phyloP scores from a whole-genome alignment of 208 protist species.

The Leishmania lainsoni region DNA sequence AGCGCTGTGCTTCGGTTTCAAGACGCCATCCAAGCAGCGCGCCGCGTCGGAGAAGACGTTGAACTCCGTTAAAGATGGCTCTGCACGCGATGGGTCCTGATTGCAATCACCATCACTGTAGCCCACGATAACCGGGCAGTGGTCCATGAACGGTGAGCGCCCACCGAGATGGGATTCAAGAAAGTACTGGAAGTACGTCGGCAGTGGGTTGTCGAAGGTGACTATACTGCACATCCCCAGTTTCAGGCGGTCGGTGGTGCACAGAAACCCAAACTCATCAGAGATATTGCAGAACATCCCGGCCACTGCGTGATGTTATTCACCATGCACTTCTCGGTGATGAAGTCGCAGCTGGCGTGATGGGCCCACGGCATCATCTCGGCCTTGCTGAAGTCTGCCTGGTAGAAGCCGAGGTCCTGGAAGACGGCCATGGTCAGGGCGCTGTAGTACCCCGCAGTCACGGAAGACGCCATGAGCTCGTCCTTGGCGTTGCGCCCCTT shows the following conservation, averaged over 20 bases:
- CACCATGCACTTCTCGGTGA: constrained; percentile 45
- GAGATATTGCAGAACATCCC: constrained; percentile 50
- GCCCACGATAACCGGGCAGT: constrained; percentile 43
- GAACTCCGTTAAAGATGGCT: neutral
- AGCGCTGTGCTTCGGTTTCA: neutral
- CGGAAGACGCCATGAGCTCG: constrained; percentile 78
- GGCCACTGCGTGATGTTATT: constrained; percentile 37
- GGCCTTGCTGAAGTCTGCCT: constrained; percentile 60
- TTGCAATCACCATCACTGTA: constrained; percentile 28
- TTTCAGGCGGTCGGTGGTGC: constrained; percentile 31
- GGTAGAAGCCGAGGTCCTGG: constrained; percentile 83
- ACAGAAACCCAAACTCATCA: constrained; percentile 13
- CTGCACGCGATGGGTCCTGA: neutral
- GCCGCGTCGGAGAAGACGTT: constrained; percentile 8
- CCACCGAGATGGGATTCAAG: constrained; percentile 17
- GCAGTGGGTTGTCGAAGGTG: constrained; percentile 1
- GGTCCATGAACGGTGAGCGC: constrained; percentile 35
- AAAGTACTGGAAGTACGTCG: constrained; percentile 61
- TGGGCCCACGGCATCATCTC: constrained; percentile 79
- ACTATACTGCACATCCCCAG: constrained; percentile 36
- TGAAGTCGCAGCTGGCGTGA: constrained; percentile 60
- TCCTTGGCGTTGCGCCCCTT: constrained; percentile 76
- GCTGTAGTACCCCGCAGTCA: constrained; percentile 46
- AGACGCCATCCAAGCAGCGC: constrained; percentile 21
- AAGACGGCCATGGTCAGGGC: constrained; percentile 84